Percentiles rank a stretch among this genome's conserved stretches.
These are phyloP conservation scores for Claviceps africana DNA, from an alignment of 2,329 filamentous ascomycete genomes.

Conservation along the genomic window DNA sequence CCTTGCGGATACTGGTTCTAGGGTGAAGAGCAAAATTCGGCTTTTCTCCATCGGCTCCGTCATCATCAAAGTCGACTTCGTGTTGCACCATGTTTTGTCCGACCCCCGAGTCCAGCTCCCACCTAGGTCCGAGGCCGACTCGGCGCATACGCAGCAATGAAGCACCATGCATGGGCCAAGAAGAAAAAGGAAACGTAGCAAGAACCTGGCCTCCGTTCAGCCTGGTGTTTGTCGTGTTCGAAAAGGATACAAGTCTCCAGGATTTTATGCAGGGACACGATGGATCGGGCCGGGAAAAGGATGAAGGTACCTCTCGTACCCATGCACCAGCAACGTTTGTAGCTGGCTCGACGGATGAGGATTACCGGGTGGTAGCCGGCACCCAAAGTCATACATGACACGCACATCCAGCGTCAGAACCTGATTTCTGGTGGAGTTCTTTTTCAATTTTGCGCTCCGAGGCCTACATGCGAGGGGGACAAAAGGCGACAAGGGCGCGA, in stretches of 20 bases:
- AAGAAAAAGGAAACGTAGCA: too few relatives aligned
- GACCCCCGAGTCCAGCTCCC: background rate
- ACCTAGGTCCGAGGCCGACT: background rate
- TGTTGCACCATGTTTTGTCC: background rate
- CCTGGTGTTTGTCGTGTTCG: too few relatives aligned
- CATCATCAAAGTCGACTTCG: background rate
- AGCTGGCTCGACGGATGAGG: too few relatives aligned
- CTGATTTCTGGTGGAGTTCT: background rate
- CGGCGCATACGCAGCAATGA: background rate
- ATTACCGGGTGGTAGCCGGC: background rate
- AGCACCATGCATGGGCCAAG: background rate
- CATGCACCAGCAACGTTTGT: background rate
- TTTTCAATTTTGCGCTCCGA: background rate
- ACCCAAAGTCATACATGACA: background rate
- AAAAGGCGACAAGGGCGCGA: too few relatives aligned
- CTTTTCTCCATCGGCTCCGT: background rate
- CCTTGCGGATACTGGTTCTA: too few relatives aligned
- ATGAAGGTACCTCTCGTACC: constrained; percentile 8
- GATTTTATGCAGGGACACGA: too few relatives aligned
- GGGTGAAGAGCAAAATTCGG: too few relatives aligned
- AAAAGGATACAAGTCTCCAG: too few relatives aligned
- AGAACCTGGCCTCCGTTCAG: background rate
- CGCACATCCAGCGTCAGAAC: background rate
- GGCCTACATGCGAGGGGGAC: too few relatives aligned
- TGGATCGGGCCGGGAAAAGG: too few relatives aligned